Base-by-base conservation (phyloP, 2,329 filamentous ascomycete species). In the Fusarium graminum region DNA sequence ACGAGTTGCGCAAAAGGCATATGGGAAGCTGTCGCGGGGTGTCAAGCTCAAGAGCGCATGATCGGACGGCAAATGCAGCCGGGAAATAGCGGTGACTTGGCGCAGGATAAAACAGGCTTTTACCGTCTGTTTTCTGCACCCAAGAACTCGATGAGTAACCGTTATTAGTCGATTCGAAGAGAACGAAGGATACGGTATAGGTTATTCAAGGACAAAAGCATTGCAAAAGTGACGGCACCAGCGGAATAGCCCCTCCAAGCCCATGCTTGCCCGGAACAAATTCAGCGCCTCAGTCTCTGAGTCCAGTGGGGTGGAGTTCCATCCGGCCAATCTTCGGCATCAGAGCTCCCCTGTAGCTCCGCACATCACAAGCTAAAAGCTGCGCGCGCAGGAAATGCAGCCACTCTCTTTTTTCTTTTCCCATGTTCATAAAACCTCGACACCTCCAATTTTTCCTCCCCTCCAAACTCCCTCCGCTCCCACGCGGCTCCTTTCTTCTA, bases 1-100 rank as follows among this genome's bases (percentile, higher is more conserved):
- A 97, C 89, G 41, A 97, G 88, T 81, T 97, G 92, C 59, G 84
- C 86, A 73, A 88, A 88, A 47, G 86, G 85, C 86, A 88, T 88
- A 28, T 72, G 72, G 67, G 26, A 60, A 49, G 65, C 62, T 63
- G 51, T 68, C 46, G 47, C 50, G 41, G 51, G 46, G 44, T 42
- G 44, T 41, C 19, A 39, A 51, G 49, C 49, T 75, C 70, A 74
- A 68, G 64, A 54, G 64, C 30, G 63, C 74, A 76, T 75, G 56
- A 40, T 67, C 43, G 45, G 52, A 43, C 44, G 26, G 42, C 43
- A 34, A 43, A 56, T 19, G 26, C 22, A 43, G 19, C 19, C 26
- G 39, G 40, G 19, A 29, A 45, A 43, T 40, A 49, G 29, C 22
- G 26, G 19, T 16, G 44, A 39, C 29, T 45, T 45, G 28, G 47